A percentile compares a stretch with the other conserved stretches of the same genome.
Conservation (phyloP, 2,329 filamentous ascomycete species). For the Blastomyces parvus region DNA sequence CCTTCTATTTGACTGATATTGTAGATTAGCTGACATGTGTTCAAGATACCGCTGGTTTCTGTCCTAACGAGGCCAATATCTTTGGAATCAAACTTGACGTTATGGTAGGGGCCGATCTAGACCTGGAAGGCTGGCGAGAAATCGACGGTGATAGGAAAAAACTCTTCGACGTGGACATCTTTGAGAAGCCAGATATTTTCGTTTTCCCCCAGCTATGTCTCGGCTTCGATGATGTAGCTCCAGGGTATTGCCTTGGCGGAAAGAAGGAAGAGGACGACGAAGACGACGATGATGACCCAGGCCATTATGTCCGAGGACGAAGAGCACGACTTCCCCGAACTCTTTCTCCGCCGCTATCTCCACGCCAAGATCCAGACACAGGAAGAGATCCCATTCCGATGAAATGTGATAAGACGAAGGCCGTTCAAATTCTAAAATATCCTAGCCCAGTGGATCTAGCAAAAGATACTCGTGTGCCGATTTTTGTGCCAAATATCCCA, state of each 20-base stretch:
- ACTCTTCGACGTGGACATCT: conserved; percentile 9
- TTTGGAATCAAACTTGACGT: conserved; percentile 9
- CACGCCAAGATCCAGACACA: conserved; percentile 5
- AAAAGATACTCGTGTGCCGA: not conserved
- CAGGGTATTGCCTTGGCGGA: conserved; percentile 7
- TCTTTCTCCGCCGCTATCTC: not conserved
- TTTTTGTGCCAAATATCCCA: not conserved
- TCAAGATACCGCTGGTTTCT: conserved; percentile 9
- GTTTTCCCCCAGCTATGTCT: conserved; percentile 9
- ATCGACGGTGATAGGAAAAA: conserved; percentile 8
- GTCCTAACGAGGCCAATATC: conserved; percentile 1
- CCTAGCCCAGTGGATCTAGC: not conserved
- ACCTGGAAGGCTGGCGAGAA: conserved; percentile 8
- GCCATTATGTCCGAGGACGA: not conserved
- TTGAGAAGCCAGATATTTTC: conserved; percentile 7
- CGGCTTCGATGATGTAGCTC: conserved; percentile 1
- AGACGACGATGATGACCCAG: conserved; percentile 4
- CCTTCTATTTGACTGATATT: not conserved
- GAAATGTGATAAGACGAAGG: conserved; percentile 1
- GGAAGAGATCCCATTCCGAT: not conserved
- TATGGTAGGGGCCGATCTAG: conserved; percentile 6
- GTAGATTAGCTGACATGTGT: not conserved
- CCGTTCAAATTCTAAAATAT: not conserved
- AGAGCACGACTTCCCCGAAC: not conserved
- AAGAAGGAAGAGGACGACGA: conserved; percentile 6